phyloP scores from a whole-genome alignment of 495 filamentous ascomycete genomes.

The Halenospora varia region DNA sequence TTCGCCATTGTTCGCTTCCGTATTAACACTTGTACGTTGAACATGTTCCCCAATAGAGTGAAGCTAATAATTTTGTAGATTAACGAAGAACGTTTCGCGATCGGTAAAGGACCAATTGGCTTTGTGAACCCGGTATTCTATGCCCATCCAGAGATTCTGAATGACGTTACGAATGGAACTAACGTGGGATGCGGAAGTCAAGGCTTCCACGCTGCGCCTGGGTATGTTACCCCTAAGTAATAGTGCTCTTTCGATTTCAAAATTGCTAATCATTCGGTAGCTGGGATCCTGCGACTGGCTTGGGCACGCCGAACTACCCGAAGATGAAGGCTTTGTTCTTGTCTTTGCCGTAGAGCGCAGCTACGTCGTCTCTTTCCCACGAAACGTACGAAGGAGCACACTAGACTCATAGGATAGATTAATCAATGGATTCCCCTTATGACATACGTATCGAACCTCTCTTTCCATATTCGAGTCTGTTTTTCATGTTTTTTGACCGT shows the following conservation, averaged over 20 bases:
- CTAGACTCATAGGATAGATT: not conserved
- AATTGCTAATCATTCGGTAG: not conserved
- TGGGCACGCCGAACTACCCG: conserved; percentile 52
- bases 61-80: not conserved
- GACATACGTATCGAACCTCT: too few relatives aligned
- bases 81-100: conserved; percentile 43
- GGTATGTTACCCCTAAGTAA: conserved; percentile 23
- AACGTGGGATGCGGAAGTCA: conserved; percentile 45
- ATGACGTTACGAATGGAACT: conserved; percentile 45
- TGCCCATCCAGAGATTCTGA: conserved; percentile 40
- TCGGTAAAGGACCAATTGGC: conserved; percentile 47
- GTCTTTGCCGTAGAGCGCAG: conserved; percentile 23
- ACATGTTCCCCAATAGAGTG: not conserved
- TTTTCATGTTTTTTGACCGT: too few relatives aligned
- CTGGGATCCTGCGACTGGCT: conserved; percentile 57
- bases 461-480: too few relatives aligned
- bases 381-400: not conserved
- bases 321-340: conserved; percentile 45
- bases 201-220: conserved; percentile 48
- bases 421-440: too few relatives aligned
- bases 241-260: not conserved
- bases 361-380: too few relatives aligned
- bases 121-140: conserved; percentile 53
- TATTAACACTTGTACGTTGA: conserved; percentile 39
- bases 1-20: conserved; percentile 33